phyloP scores from a whole-genome alignment of 164 flowering plant species.

The Chimonanthus praecox region DNA sequence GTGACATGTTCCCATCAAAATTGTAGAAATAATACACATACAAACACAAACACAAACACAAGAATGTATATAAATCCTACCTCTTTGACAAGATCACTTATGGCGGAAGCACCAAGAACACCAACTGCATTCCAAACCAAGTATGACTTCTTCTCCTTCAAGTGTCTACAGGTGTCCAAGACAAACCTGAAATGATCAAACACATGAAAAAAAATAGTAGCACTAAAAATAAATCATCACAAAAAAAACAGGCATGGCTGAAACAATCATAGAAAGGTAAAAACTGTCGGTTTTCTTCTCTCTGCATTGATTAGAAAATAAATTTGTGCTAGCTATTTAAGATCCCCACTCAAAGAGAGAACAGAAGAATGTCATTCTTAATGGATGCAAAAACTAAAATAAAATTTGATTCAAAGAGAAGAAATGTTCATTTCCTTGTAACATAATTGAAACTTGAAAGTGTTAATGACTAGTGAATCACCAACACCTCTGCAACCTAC shows the following conservation, averaged over 20 bases:
- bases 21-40: background rate
- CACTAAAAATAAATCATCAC: background rate
- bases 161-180: slow-evolving; percentile 53
- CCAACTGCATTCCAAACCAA: slow-evolving; percentile 81
- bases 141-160: slow-evolving; percentile 79
- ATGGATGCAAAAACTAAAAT: background rate
- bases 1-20: background rate
- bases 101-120: slow-evolving; percentile 70
- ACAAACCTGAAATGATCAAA: slow-evolving; percentile 56
- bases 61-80: slow-evolving; percentile 25
- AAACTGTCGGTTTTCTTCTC: background rate
- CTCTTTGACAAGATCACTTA: slow-evolving; percentile 82
- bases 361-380: no score
- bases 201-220: background rate
- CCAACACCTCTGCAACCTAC: no score
- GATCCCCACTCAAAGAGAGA: background rate
- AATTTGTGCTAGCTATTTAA: background rate
- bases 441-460: no score
- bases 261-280: background rate
- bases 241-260: background rate
- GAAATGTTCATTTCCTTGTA: no score
- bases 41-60: background rate
- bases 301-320: no score
- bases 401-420: no score
- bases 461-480: no score